Evolutionary conservation across 2,329 filamentous ascomycete species (phyloP), one percentile per base, ranked within the genome.

Genomic region (Fusarium falciforme): DNA sequence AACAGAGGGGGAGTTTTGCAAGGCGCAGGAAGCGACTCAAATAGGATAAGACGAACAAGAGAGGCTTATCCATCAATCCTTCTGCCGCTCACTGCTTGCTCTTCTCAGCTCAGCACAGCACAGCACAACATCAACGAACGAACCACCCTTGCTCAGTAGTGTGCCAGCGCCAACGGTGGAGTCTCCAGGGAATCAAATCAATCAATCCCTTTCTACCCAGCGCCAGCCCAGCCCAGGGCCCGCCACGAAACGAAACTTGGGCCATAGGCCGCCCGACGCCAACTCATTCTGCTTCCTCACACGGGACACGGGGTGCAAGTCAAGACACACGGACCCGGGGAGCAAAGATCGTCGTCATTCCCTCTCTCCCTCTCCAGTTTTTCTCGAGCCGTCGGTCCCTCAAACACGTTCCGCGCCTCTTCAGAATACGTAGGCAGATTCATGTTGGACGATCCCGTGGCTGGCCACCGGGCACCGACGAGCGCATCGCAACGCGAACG

Each of bases 231-330:
- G 27, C 27, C 52, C 29, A 74, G 67, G 70, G 62, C 55, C 63
- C 60, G 67, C 65, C 49, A 68, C 67, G 70, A 77, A 77, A 77
- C 73, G 72, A 76, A 77, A 76, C 76, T 76, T 77, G 68, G 76
- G 49, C 73, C 73, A 70, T 71, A 70, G 49, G 70, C 61, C 33
- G 29, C 20, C 61, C 58, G 40, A 68, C 59, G 54, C 67, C 61
- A 63, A 20, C 68, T 66, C 25, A 64, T 66, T 70, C 66, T 61
- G 61, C 61, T 58, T 49, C 62, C 55, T 57, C 66, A 67, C 59
- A 47, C 47, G 47, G 65, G 27, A 52, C 47, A 52, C 47, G 47
- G 47, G 47, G 47, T n/a, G 47, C 42, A 47, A 29, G 25, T 17
- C 44, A 31, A 31, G 47, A 52, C 47, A 63, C 71, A 67, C 70